Evolutionary conservation across 2,329 filamentous ascomycete genomes (phyloP).

Genomic region (Orbilia javanica): DNA sequence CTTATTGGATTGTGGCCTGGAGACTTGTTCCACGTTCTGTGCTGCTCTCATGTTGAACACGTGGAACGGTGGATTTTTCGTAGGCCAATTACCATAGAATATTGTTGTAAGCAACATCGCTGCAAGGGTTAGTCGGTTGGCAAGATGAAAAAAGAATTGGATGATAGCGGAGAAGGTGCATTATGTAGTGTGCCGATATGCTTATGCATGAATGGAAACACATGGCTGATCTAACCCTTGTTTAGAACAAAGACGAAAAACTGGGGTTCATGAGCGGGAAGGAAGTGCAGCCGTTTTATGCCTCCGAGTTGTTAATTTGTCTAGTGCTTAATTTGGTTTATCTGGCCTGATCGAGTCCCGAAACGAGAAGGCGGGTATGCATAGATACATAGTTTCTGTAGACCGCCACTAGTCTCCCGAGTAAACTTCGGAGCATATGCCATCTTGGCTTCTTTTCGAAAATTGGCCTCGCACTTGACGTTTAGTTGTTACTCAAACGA

Average conservation of each 20-base stretch:
- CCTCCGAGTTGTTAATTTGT: not conserved
- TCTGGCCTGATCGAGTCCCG: not conserved
- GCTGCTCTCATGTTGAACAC: conserved; percentile 41
- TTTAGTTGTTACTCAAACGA: conserved; percentile 22
- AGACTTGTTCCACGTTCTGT: conserved; percentile 26
- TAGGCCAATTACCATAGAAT: not conserved
- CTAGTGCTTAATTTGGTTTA: conserved; percentile 9
- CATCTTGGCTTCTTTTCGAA: conserved; percentile 7
- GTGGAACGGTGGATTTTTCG: conserved; percentile 35
- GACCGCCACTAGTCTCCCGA: not conserved
- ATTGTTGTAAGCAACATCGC: not conserved
- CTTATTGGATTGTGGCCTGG: not conserved
- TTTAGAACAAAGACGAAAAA: conserved; percentile 11
- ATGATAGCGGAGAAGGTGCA: conserved; percentile 24
- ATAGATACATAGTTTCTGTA: not conserved
- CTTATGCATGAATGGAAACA: conserved; percentile 27
- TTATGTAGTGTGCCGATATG: conserved; percentile 42
- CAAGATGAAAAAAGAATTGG: conserved; percentile 8
- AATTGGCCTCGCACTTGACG: not conserved
- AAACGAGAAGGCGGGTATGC: conserved; percentile 25
- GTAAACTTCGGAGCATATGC: conserved; percentile 27
- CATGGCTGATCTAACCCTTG: conserved; percentile 15
- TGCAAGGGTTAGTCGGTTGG: conserved; percentile 22
- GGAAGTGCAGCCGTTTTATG: not conserved
- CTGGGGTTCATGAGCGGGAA: not conserved